Evolutionary conservation across 192 early-diverging fungal species (phyloP).

Genomic region (Coemansia sp.): DNA sequence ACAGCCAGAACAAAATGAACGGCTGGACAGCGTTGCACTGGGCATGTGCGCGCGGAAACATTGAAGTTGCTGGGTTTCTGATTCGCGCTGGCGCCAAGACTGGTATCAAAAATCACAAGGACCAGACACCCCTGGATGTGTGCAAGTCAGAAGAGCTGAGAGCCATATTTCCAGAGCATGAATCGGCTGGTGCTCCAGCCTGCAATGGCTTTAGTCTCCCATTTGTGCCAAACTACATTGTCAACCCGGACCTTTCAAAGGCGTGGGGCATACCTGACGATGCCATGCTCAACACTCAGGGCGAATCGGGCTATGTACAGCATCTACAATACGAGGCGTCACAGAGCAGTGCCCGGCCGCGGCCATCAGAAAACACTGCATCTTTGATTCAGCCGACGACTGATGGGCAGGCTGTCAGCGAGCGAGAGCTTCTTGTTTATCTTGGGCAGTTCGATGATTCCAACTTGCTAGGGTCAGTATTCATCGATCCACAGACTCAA

Average conservation of each 20-base stretch:
- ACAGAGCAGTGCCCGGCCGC: slow-evolving; percentile 8
- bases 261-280: slow-evolving; percentile 66
- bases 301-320: slow-evolving; percentile 36
- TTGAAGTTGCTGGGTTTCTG: slow-evolving; percentile 58
- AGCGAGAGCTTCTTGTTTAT: slow-evolving; percentile 64
- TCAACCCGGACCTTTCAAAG: slow-evolving; percentile 67
- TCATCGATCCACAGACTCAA: slow-evolving; percentile 23
- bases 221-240: slow-evolving; percentile 65
- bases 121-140: slow-evolving; percentile 62
- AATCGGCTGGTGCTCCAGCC: neutral
- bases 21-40: slow-evolving; percentile 74
- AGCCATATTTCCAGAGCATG: slow-evolving; percentile 43
- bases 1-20: slow-evolving; percentile 73
- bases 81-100: slow-evolving; percentile 66
- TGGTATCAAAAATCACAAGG: slow-evolving; percentile 59
- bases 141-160: slow-evolving; percentile 55
- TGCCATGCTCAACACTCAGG: slow-evolving; percentile 17
- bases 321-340: slow-evolving; percentile 44
- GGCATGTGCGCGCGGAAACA: slow-evolving; percentile 69
- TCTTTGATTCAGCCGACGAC: neutral
- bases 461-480: slow-evolving; percentile 62
- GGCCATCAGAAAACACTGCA: neutral
- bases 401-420: slow-evolving; percentile 9
- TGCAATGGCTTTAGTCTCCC: neutral
- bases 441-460: slow-evolving; percentile 43